Evolutionary conservation across 2,329 filamentous ascomycete species (phyloP), one percentile per base, ranked within the genome.

Genomic region (Sclerotinia borealis): DNA sequence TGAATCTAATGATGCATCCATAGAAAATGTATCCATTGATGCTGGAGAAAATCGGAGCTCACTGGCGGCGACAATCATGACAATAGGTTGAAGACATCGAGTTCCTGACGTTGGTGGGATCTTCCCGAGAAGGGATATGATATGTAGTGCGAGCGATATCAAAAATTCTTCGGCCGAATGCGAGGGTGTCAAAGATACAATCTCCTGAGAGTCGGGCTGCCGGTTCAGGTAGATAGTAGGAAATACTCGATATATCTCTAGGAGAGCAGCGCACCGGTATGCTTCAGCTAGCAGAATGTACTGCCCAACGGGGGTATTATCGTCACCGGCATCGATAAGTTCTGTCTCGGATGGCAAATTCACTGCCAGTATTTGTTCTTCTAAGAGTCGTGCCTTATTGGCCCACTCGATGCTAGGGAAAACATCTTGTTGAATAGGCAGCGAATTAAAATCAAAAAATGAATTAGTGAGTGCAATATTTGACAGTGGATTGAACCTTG

Each of bases 251-350:
- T 73, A 72, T 15, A 73, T 67, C 55, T 71, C 66, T 2, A 73
- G 61, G 1, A 72, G 64, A 3, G 68, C 71, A 10, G 70, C 68
- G 27, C 68, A 70, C 27, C 70, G 66, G 58, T 70, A 73, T 15
- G 67, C 65, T 65, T 73, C 71, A n/a, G 70, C 70, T 2, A 72
- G 67, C 4, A 69, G 48, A n/a, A 72, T 66, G 31, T 73, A 73
- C 54, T 73, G 71, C 22, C 72, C 64, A 3, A 73, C 70, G 2
- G 71, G 71, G 0, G 70, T 73, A 39, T 72, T 72, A 29, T 69
- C 67, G 48, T 73, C 71, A 9, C 71, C 71, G 7, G 71, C 67
- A 64, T 72, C 70, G 9, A 72, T 65, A 22, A 72, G 68, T 34
- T 55, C 67, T 2, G 62, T 50, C 34, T 60, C 43, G 4, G 65